Percentiles rank a stretch among this genome's conserved stretches.
phyloP scores from a whole-genome alignment of 148 eudicot species.

The Mesembryanthemum crystallinum region DNA sequence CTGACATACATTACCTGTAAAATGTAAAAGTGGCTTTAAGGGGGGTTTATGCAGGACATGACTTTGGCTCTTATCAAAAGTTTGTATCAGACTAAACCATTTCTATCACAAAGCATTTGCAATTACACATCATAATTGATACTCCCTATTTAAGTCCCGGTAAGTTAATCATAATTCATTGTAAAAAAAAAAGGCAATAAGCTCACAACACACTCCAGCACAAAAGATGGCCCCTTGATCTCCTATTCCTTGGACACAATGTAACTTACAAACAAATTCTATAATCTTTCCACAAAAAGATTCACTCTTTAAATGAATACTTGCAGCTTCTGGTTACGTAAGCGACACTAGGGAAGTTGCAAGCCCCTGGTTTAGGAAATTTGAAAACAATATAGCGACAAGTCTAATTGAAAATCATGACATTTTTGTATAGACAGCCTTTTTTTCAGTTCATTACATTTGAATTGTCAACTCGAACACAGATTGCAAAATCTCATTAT shows the following conservation, averaged over 20 bases:
- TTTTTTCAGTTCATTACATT: too few relatives aligned
- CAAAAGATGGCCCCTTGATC: neutral
- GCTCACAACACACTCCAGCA: too few relatives aligned
- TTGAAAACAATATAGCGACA: too few relatives aligned
- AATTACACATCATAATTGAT: neutral
- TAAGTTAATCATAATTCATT: too few relatives aligned
- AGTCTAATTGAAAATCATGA: too few relatives aligned
- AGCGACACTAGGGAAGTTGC: neutral
- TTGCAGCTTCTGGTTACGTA: neutral
- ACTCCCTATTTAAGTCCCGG: too few relatives aligned
- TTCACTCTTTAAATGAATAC: neutral
- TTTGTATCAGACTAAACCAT: neutral
- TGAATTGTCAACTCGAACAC: too few relatives aligned
- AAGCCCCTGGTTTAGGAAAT: too few relatives aligned
- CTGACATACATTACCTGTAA: constrained; percentile 47
- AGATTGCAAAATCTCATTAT: too few relatives aligned
- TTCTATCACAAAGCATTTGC: neutral
- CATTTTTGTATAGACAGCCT: too few relatives aligned
- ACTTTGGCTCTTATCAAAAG: too few relatives aligned
- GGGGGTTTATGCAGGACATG: constrained; percentile 6
- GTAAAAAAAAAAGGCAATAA: too few relatives aligned
- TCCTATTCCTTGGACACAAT: neutral
- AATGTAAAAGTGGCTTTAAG: constrained; percentile 3
- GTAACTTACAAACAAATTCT: neutral
- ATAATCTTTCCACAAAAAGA: neutral